phyloP scores from a whole-genome alignment of 106 monocot species.

The Dendrobium nobile region DNA sequence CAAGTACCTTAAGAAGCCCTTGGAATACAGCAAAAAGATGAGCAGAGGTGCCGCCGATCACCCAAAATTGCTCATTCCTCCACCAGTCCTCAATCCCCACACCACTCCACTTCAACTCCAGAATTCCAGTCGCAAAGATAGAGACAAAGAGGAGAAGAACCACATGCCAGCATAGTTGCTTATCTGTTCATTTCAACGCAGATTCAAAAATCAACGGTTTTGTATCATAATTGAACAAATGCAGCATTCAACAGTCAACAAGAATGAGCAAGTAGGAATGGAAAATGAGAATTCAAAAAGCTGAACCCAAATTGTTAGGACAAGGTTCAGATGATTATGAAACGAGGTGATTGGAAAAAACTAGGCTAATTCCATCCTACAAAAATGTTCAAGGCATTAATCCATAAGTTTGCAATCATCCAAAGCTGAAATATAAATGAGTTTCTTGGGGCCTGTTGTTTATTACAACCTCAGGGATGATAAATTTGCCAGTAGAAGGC shows the following conservation, averaged over 20 bases:
- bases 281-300: no score
- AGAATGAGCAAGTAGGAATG: no score
- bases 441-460: not conserved
- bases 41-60: slow-evolving; percentile 86
- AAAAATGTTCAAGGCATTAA: not conserved
- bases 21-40: slow-evolving; percentile 92
- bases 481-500: slow-evolving; percentile 87
- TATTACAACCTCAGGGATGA: slow-evolving; percentile 70
- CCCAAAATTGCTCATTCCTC: slow-evolving; percentile 96
- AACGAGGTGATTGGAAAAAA: no score
- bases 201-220: not conserved
- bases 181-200: slow-evolving; percentile 38
- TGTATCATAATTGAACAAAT: not conserved
- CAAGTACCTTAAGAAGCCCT: slow-evolving; percentile 74
- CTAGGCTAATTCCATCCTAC: no score
- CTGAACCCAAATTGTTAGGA: no score
- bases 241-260: no score
- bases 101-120: slow-evolving; percentile 84
- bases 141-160: slow-evolving; percentile 77
- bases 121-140: slow-evolving; percentile 76
- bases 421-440: not conserved
- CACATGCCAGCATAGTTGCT: slow-evolving; percentile 89
- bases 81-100: slow-evolving; percentile 94
- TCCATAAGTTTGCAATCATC: not conserved
- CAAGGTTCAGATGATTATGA: no score